phyloP scores from a whole-genome alignment of 2,329 filamentous ascomycete genomes.

The Didymella exigua region DNA sequence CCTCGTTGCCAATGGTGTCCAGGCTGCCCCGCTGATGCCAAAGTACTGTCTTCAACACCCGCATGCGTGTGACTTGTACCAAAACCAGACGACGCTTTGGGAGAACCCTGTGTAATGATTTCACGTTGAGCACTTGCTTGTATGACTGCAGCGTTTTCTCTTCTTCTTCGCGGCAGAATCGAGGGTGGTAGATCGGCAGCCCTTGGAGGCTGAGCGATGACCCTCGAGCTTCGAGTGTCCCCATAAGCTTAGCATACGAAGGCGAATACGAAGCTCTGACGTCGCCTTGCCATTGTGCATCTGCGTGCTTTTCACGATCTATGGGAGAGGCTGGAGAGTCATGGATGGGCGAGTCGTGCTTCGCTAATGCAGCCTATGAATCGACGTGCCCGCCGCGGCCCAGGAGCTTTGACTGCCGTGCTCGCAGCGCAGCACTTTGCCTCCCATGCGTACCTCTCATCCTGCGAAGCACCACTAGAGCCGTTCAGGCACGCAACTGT shows the following conservation, averaged over 20 bases:
- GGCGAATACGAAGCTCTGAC: not conserved
- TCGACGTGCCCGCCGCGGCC: not conserved
- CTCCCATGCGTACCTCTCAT: constrained; percentile 19
- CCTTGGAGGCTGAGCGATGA: not conserved
- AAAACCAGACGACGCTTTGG: constrained; percentile 54
- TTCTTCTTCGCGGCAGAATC: not conserved
- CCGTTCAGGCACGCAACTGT: constrained; percentile 11
- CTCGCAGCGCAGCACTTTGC: constrained; percentile 15
- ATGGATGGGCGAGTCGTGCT: not conserved
- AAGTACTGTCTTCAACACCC: constrained; percentile 65
- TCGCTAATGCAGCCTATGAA: constrained; percentile 11
- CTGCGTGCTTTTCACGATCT: not conserved
- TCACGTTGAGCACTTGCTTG: not conserved
- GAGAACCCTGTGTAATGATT: not conserved
- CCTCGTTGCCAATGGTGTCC: constrained; percentile 60
- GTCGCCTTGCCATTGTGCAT: not conserved
- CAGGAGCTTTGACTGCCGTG: constrained; percentile 2
- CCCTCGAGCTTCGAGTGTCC: not conserved
- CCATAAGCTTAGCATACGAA: not conserved
- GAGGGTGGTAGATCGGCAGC: not conserved
- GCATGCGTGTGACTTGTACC: constrained; percentile 62
- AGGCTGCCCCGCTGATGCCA: constrained; percentile 58
- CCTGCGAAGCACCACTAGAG: constrained; percentile 12
- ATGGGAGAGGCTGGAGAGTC: not conserved
- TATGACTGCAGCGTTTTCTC: not conserved